Percentiles rank a stretch among this genome's conserved stretches.
phyloP scores from a whole-genome alignment of 2,329 filamentous ascomycete species.

The Fusarium burgessii region DNA sequence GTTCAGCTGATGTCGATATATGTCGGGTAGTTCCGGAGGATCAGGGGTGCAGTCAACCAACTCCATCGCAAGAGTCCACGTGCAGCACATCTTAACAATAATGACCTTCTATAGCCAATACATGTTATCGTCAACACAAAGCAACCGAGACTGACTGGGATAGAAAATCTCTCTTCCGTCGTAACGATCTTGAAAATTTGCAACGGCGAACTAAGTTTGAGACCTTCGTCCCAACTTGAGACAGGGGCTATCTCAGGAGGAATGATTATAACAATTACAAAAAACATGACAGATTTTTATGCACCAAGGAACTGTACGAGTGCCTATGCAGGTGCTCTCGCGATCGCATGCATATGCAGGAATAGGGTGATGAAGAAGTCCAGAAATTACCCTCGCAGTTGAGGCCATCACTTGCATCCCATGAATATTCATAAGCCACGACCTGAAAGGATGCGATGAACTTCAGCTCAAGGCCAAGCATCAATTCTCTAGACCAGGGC shows the following conservation, averaged over 20 bases:
- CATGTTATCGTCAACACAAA: background rate
- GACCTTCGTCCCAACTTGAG: constrained; percentile 36
- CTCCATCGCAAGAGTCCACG: background rate
- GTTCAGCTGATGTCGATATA: background rate
- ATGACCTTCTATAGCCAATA: background rate
- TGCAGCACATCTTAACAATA: background rate
- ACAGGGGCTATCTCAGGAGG: constrained; percentile 35
- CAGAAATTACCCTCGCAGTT: background rate
- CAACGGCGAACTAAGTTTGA: constrained; percentile 27
- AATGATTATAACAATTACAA: constrained; percentile 7
- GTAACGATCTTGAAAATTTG: constrained; percentile 13
- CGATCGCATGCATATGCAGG: constrained; percentile 15
- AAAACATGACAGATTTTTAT: constrained; percentile 1
- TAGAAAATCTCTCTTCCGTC: background rate
- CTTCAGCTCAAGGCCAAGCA: background rate
- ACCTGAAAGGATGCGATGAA: background rate
- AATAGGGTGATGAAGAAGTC: constrained; percentile 12
- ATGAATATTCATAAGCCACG: background rate
- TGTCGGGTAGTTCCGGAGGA: constrained; percentile 1
- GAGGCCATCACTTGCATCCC: constrained; percentile 24
- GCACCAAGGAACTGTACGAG: background rate
- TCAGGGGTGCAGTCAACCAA: background rate
- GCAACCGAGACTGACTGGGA: background rate
- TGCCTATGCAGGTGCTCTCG: constrained; percentile 25
- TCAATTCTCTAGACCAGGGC: background rate